These are phyloP conservation scores for Rhizoclosmatium sp. DNA, from an alignment of 192 early-diverging fungal species.

Conservation along the genomic window DNA sequence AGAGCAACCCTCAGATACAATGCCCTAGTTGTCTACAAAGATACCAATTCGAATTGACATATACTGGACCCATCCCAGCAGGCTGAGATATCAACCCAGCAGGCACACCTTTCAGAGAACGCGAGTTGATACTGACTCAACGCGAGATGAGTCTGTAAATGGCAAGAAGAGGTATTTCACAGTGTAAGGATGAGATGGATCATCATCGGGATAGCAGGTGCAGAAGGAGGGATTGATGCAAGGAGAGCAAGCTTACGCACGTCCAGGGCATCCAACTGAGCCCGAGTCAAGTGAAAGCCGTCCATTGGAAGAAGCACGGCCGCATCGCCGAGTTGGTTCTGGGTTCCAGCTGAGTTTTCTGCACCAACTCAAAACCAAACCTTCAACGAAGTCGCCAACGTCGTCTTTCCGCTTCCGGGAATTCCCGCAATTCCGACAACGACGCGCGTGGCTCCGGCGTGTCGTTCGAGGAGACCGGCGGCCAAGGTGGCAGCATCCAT, in stretches of 20 bases:
- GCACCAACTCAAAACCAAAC: not conserved
- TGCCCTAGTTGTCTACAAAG: conserved; percentile 22
- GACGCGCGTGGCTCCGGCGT: not conserved
- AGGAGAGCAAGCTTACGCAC: not conserved
- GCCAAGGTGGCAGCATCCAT: no score
- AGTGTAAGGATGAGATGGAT: conserved; percentile 33
- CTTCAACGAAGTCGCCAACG: conserved; percentile 31
- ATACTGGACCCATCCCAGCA: conserved; percentile 8
- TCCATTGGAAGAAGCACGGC: conserved; percentile 64
- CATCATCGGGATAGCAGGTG: conserved; percentile 17
- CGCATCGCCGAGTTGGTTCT: not conserved
- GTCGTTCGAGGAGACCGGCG: no score
- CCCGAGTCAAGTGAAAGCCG: conserved; percentile 62
- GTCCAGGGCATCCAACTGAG: conserved; percentile 29
- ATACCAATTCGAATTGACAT: not conserved
- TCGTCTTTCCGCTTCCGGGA: conserved; percentile 57
- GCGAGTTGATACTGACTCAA: not conserved
- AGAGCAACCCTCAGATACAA: conserved; percentile 3
- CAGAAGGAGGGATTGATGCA: not conserved
- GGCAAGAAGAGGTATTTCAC: conserved; percentile 9
- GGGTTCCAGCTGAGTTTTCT: not conserved
- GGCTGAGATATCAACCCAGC: not conserved
- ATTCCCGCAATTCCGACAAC: conserved; percentile 48
- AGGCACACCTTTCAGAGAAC: not conserved
- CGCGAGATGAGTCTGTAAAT: not conserved